A percentile compares a stretch with the other conserved stretches of the same genome.
These are phyloP conservation scores for Hypsizygus marmoreus DNA, from an alignment of 768 basidiomycete genomes.

Conservation along the genomic window DNA sequence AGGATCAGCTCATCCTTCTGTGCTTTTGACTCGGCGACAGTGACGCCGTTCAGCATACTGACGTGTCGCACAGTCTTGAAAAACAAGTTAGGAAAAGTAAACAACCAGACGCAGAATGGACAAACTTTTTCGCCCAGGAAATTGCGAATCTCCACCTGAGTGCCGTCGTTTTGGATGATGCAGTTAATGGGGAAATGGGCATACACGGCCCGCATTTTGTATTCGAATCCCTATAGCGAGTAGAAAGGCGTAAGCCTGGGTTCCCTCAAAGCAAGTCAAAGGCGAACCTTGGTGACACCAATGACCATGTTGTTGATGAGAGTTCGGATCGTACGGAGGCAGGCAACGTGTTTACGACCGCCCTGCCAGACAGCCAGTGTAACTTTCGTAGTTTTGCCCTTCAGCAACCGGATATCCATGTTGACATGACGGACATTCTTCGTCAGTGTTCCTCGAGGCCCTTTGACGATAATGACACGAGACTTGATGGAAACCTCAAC, in stretches of 20 bases:
- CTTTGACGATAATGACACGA: conserved; percentile 87
- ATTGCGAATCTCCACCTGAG: conserved; percentile 86
- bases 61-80: conserved; percentile 89
- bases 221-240: conserved; percentile 87
- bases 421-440: conserved; percentile 92
- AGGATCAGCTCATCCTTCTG: conserved; percentile 96
- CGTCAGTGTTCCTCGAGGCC: conserved; percentile 89
- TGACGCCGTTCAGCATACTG: conserved; percentile 88
- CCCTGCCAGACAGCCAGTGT: conserved; percentile 97
- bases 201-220: conserved; percentile 99
- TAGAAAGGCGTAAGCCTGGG: conserved; percentile 4
- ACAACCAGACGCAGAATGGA: background rate
- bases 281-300: conserved; percentile 88
- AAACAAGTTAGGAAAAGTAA: background rate
- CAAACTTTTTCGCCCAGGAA: conserved; percentile 92
- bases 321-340: conserved; percentile 93
- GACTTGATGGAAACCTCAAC: conserved; percentile 89
- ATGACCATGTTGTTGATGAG: conserved; percentile 97
- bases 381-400: conserved; percentile 78
- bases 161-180: conserved; percentile 81
- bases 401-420: conserved; percentile 89
- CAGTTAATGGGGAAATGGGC: conserved; percentile 99
- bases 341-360: conserved; percentile 97
- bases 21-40: conserved; percentile 78
- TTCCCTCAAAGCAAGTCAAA: background rate